Evolutionary conservation across 2,329 filamentous ascomycete genomes (phyloP).

Genomic region (Fusarium zealandicum): DNA sequence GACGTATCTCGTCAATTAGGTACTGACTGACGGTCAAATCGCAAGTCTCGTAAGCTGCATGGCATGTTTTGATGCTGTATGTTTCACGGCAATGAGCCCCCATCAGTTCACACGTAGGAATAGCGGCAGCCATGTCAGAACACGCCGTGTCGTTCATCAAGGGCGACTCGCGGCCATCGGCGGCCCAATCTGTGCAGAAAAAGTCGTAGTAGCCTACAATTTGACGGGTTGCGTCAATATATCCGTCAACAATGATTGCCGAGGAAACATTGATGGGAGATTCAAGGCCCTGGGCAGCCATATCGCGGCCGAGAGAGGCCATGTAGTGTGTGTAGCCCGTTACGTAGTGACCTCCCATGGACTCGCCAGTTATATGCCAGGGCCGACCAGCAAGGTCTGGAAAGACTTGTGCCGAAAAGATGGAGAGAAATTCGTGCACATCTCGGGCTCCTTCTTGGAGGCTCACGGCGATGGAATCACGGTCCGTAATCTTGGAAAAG

Average conservation of each 20-base stretch:
- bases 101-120: conserved; percentile 19
- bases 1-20: conserved; percentile 3
- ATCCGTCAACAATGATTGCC: conserved; percentile 24
- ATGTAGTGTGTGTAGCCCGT: conserved; percentile 25
- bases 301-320: conserved; percentile 4
- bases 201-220: conserved; percentile 23
- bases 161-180: conserved; percentile 9
- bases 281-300: background rate
- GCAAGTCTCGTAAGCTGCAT: conserved; percentile 18
- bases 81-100: background rate
- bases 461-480: conserved; percentile 15
- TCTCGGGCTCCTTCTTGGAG: conserved; percentile 23
- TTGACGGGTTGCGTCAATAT: conserved; percentile 26
- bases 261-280: conserved; percentile 9
- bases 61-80: conserved; percentile 13
- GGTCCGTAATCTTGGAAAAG: conserved; percentile 29
- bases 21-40: conserved; percentile 13
- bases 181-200: conserved; percentile 24
- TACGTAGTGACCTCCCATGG: conserved; percentile 32
- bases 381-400: conserved; percentile 15
- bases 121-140: conserved; percentile 14
- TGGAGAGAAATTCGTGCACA: conserved; percentile 16
- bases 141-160: conserved; percentile 21
- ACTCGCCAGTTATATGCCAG: conserved; percentile 31
- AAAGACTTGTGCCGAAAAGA: conserved; percentile 16